These are phyloP conservation scores for Amoebophrya sp. DNA, from an alignment of 169 alveolate genomes.

Conservation along the genomic window DNA sequence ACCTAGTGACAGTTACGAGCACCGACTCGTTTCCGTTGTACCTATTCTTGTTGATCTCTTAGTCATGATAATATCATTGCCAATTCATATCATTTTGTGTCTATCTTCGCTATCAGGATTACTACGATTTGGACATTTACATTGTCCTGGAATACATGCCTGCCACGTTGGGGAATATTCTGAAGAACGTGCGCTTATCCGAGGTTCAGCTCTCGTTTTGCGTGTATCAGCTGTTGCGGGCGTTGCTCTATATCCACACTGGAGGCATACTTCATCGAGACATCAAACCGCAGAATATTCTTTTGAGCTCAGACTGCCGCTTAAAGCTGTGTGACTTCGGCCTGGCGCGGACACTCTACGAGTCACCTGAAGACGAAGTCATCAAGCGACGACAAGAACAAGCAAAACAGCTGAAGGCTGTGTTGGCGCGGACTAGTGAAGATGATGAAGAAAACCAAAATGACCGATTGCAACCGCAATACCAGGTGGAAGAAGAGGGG, in stretches of 20 bases:
- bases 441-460: background rate
- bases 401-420: background rate
- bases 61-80: no score
- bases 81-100: no score
- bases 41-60: no score
- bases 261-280: background rate
- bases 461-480: background rate
- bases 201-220: background rate
- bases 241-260: background rate
- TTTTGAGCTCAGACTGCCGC: background rate
- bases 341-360: background rate
- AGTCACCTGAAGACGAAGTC: background rate
- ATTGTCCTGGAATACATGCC: background rate
- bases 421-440: background rate
- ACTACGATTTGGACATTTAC: background rate
- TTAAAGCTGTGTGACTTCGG: background rate
- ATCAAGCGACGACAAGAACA: background rate
- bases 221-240: background rate
- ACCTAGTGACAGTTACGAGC: no score
- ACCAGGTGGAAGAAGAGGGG: background rate
- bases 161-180: background rate
- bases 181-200: background rate
- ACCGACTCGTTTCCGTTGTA: no score
- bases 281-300: background rate
- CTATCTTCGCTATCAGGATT: no score